Percentiles rank a stretch among this genome's conserved stretches.
These are phyloP conservation scores for Alloteropsis semialata DNA, from an alignment of 176 grass and related monocot species.

Conservation along the genomic window DNA sequence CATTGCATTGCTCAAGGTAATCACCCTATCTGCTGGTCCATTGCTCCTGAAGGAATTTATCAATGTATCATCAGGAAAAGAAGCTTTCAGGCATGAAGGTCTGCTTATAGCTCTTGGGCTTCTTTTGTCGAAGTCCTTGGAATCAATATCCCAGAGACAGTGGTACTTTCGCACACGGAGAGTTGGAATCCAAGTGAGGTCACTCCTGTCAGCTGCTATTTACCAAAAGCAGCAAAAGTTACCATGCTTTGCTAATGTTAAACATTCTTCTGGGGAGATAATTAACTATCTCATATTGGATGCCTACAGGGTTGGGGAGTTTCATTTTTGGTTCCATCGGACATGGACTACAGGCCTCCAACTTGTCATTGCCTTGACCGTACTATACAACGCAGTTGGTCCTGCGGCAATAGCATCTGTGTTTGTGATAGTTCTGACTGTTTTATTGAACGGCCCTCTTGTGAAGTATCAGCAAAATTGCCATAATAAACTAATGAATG, in stretches of 20 bases:
- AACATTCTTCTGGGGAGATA: slow-evolving; percentile 81
- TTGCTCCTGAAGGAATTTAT: slow-evolving; percentile 80
- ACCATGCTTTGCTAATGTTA: slow-evolving; percentile 63
- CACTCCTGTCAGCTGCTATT: slow-evolving; percentile 67
- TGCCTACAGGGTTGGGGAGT: slow-evolving; percentile 85
- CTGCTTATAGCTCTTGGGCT: slow-evolving; percentile 53
- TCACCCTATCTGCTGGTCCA: slow-evolving; percentile 64
- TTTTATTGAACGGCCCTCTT: too few species aligned
- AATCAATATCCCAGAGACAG: slow-evolving; percentile 86
- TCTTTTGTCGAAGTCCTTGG: slow-evolving; percentile 70
- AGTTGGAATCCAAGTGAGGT: slow-evolving; percentile 73
- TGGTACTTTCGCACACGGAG: slow-evolving; percentile 84
- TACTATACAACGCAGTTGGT: slow-evolving; percentile 78
- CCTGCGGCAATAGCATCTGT: slow-evolving; percentile 59
- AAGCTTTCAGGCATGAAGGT: slow-evolving; percentile 67
- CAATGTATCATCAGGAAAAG: slow-evolving; percentile 60
- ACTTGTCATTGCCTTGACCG: slow-evolving; percentile 67
- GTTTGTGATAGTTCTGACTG: slow-evolving; percentile 63
- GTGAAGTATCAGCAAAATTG: too few species aligned
- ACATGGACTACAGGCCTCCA: slow-evolving; percentile 82
- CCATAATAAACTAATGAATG: slow-evolving; percentile 78
- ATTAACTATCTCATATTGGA: slow-evolving; percentile 92
- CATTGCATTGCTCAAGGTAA: slow-evolving; percentile 78
- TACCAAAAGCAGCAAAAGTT: slow-evolving; percentile 81
- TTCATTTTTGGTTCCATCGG: slow-evolving; percentile 89